phyloP scores from a whole-genome alignment of 2,329 filamentous ascomycete genomes.

The Verticillium nonalfalfae region DNA sequence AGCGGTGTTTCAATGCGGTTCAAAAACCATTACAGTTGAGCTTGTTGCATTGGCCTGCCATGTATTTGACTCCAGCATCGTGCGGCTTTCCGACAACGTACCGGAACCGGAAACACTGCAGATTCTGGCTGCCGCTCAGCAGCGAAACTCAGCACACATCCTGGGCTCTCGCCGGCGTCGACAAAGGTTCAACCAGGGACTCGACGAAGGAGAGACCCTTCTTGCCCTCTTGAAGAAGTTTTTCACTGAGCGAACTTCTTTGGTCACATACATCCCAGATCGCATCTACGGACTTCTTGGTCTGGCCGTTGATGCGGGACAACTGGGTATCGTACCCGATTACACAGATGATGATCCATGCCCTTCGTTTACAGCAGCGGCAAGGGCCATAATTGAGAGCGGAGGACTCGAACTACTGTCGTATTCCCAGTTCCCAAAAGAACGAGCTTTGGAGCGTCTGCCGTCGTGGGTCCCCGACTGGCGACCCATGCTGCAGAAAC shows the following conservation, averaged over 20 bases:
- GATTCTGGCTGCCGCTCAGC: neutral
- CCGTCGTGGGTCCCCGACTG: slow-evolving; percentile 32
- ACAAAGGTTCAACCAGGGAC: slow-evolving; percentile 7
- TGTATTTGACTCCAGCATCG: slow-evolving; percentile 9
- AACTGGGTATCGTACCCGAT: slow-evolving; percentile 4
- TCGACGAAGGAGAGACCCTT: slow-evolving; percentile 12
- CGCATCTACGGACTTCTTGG: slow-evolving; percentile 17
- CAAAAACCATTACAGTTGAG: slow-evolving; percentile 16
- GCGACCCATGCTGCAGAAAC: slow-evolving; percentile 12
- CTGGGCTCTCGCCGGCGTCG: slow-evolving; percentile 1
- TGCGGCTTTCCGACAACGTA: neutral
- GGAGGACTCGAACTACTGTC: slow-evolving; percentile 5
- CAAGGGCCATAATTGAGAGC: slow-evolving; percentile 2
- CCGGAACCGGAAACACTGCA: neutral
- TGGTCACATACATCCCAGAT: slow-evolving; percentile 13
- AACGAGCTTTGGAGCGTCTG: slow-evolving; percentile 6
- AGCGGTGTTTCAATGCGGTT: slow-evolving; percentile 20
- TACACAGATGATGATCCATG: neutral
- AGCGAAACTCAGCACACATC: neutral
- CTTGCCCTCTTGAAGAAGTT: slow-evolving; percentile 12
- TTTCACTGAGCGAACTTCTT: slow-evolving; percentile 7
- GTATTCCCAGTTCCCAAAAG: slow-evolving; percentile 7
- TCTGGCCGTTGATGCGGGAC: slow-evolving; percentile 6
- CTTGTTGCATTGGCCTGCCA: slow-evolving; percentile 14
- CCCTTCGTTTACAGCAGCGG: slow-evolving; percentile 2